These are phyloP conservation scores for Rachicladosporium sp. DNA, from an alignment of 2,329 filamentous ascomycete genomes.

Conservation along the genomic window DNA sequence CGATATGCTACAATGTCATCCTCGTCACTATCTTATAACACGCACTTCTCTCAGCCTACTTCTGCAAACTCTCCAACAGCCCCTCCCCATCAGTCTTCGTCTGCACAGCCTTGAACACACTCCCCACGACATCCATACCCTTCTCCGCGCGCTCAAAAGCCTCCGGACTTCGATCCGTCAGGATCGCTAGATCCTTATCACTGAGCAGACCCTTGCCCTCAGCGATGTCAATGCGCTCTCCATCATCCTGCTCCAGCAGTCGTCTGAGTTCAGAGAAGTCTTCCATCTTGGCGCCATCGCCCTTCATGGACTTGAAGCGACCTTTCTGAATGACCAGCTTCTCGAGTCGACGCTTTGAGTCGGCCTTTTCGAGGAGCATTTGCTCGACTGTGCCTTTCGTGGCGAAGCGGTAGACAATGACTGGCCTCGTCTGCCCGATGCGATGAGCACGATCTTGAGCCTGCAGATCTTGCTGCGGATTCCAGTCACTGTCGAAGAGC, in stretches of 20 bases:
- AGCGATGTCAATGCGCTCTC: slow-evolving; percentile 46
- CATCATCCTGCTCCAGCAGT: slow-evolving; percentile 50
- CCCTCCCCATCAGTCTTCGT: slow-evolving; percentile 46
- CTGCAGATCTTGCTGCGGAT: slow-evolving; percentile 92
- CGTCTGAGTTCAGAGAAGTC: slow-evolving; percentile 37
- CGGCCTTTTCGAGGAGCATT: slow-evolving; percentile 70
- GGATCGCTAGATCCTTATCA: slow-evolving; percentile 60
- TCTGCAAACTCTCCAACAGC: slow-evolving; percentile 37
- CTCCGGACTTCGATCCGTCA: slow-evolving; percentile 63
- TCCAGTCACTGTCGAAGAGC: slow-evolving; percentile 84
- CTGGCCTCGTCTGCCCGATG: slow-evolving; percentile 84
- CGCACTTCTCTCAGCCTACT: too few species aligned
- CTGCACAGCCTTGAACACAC: slow-evolving; percentile 48
- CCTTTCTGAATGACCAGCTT: slow-evolving; percentile 95
- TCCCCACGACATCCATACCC: slow-evolving; percentile 59
- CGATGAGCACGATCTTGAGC: slow-evolving; percentile 91
- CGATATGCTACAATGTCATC: too few species aligned
- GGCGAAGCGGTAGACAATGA: slow-evolving; percentile 85
- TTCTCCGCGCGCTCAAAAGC: slow-evolving; percentile 63
- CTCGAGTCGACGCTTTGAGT: slow-evolving; percentile 82
- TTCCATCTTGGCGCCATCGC: slow-evolving; percentile 36
- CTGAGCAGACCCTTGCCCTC: slow-evolving; percentile 56
- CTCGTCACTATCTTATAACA: too few species aligned
- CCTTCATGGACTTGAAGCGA: slow-evolving; percentile 48
- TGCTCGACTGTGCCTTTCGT: slow-evolving; percentile 92